Evolutionary conservation across 306 rosid species (phyloP).

Genomic region (Coriaria nepalensis): DNA sequence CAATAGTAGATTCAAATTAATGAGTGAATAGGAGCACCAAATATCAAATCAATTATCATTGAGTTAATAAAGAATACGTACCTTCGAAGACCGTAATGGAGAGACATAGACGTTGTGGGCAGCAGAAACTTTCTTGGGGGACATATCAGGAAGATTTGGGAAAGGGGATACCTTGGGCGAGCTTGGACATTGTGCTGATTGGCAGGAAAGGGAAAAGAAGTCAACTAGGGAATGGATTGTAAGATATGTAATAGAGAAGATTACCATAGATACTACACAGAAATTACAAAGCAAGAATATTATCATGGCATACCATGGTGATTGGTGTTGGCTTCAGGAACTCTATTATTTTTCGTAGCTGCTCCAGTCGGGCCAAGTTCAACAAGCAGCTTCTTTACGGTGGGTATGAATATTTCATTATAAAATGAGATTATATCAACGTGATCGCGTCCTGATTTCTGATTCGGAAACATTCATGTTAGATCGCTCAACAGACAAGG

Average conservation of each 20-base stretch:
- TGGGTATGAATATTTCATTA: slow-evolving; percentile 76
- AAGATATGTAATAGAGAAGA: slow-evolving; percentile 4
- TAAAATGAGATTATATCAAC: slow-evolving; percentile 84
- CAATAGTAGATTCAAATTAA: background rate
- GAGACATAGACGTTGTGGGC: slow-evolving; percentile 90
- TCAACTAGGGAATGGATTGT: slow-evolving; percentile 15
- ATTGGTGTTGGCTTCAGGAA: slow-evolving; percentile 50
- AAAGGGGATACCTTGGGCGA: slow-evolving; percentile 86
- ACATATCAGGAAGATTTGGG: slow-evolving; percentile 97
- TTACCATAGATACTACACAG: background rate
- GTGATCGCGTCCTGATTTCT: slow-evolving; percentile 73
- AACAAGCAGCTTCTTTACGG: slow-evolving; percentile 75
- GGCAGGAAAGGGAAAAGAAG: slow-evolving; percentile 15
- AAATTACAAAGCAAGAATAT: slow-evolving; percentile 1
- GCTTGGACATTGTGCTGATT: slow-evolving; percentile 71
- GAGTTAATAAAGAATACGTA: slow-evolving; percentile 13
- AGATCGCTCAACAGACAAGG: slow-evolving; percentile 10
- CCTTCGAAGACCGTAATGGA: slow-evolving; percentile 94
- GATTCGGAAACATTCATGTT: slow-evolving; percentile 28
- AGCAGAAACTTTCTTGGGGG: slow-evolving; percentile 95
- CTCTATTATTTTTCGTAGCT: slow-evolving; percentile 31
- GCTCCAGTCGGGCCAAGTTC: slow-evolving; percentile 78
- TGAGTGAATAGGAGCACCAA: background rate
- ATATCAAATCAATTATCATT: background rate
- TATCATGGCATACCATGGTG: slow-evolving; percentile 45